Evolutionary conservation across 129 eudicot genomes (phyloP), one percentile per base, ranked within the genome.

Genomic region (Logfia minima): DNA sequence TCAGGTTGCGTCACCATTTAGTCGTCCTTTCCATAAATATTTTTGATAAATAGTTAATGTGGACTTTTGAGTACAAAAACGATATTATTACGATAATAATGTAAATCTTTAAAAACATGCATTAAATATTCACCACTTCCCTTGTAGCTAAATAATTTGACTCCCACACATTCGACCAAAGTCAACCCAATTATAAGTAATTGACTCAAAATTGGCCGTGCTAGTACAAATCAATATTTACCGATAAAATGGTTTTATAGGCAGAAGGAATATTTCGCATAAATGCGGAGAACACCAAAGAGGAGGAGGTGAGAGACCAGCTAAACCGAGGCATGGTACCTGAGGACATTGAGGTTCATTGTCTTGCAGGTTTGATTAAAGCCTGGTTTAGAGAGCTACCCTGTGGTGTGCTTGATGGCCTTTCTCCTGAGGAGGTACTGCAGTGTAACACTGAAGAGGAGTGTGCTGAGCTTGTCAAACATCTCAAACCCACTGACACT

Each of bases 311-410:
- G 10, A 63, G 97, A 23, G 85, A 87, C 81, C 96, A 92, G 80
- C 85, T 92, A 28, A 92, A 92, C 85, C 82, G 93, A 31, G 96
- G 97, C n/a, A 87, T 65, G 41, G 93, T 92, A 61, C 97, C 97
- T 16, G 85, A 86, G 63, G 87, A 89, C 82, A 92, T 92, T 3
- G 97, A 92, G 68, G 96, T 92, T 58, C 97, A 92, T 70, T 89
- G 93, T 73, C 75, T 92, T 34, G 97, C 96, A 1, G 97, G 96
- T 13, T 72, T 92, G 39, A 92, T 92, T 31, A 92, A 92, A 71
- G 95, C 97, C 17, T 92, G 97, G 97, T 92, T 92, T 45, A 83
- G 97, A 37, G 96, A 92, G 75, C 90, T 92, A 8, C 97, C 97
- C 35, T 84, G 83, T 74, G 97, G 97, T 7, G 93, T 92, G 60